Conservation (phyloP, 768 basidiomycete genomes). For the Trichaptum fuscoviolaceum region DNA sequence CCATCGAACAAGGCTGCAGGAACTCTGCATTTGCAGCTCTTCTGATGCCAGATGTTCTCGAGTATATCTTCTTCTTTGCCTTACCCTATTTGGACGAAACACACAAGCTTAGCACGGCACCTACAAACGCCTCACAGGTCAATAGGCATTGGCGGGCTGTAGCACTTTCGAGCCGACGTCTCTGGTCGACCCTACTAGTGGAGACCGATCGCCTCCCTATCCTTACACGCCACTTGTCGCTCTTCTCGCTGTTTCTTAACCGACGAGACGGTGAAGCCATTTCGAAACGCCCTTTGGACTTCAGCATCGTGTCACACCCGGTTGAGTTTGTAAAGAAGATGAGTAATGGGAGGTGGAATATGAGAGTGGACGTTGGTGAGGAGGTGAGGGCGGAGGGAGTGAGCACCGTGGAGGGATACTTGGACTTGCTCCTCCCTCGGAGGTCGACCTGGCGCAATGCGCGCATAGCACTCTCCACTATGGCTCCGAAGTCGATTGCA, state of each 20-base stretch:
- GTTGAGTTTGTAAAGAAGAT: not conserved
- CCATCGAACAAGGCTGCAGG: too few relatives aligned
- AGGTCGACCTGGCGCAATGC: not conserved
- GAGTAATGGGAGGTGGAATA: not conserved
- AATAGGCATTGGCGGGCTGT: not conserved
- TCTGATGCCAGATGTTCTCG: not conserved
- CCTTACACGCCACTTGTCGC: not conserved
- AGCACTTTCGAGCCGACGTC: not conserved
- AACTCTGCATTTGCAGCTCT: not conserved
- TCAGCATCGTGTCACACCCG: not conserved
- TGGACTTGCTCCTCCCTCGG: not conserved
- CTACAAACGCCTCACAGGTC: not conserved
- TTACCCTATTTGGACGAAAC: not conserved
- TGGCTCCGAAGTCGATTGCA: not conserved
- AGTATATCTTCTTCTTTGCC: not conserved
- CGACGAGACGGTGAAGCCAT: not conserved
- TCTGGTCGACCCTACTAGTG: not conserved
- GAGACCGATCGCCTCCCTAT: not conserved
- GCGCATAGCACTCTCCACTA: not conserved
- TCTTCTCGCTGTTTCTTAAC: not conserved
- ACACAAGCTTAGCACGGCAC: not conserved
- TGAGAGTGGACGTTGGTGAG: not conserved
- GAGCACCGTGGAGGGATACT: not conserved
- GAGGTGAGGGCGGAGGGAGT: not conserved
- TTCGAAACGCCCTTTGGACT: not conserved